Base-by-base conservation (phyloP, 768 basidiomycete genomes). In the Kwoniella heveanensis region DNA sequence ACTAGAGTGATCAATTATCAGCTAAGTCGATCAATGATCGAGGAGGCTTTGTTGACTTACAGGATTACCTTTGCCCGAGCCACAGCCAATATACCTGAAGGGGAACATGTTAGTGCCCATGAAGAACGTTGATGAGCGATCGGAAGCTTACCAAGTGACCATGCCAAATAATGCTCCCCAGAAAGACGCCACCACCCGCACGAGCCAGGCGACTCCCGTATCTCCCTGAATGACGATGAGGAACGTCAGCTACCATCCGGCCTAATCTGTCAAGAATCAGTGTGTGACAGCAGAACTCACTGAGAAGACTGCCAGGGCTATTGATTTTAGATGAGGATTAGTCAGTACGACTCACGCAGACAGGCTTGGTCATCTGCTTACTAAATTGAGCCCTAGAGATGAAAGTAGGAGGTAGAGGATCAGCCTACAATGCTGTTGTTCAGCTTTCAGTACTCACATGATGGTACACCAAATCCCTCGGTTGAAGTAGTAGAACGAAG, bases 161-260 rank as follows among this genome's bases (percentile, higher is more conserved):
- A 76, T 68, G 27, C 77, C 77, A n/a, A 65, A 39, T 7, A 74
- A 21, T 44, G 71, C 70, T 1, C 77, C 77, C 73, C 73, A 77
- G 56, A 77, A 79, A 2, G 77, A 70, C 1, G 73, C 74, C 21
- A 74, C 62, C 8, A 74, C 39, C 47, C 77, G 59, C 7, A 64
- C 71, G 2, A 77, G 52, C 64, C 71, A 77, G 0, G 74, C 76
- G 2, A 69, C 67, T 9, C 73, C 73, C 0, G 78, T 79, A 26
- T 79, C 78, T 15, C 76, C 78, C 59, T 60, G 37, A 15, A 27
- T 13, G 24, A 10, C 13, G 30, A 17, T 12, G 24, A 17, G 19
- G 44, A 21, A 29, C 32, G 32, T 32, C 39, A 44, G 15, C 39
- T 44, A 10, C 10, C 9, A 32, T 13, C 7, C 32, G 32, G n/a